A percentile compares a stretch with the other conserved stretches of the same genome.
Conservation (phyloP, 1,139 yeast species). For the Candida tetrigidarum region DNA sequence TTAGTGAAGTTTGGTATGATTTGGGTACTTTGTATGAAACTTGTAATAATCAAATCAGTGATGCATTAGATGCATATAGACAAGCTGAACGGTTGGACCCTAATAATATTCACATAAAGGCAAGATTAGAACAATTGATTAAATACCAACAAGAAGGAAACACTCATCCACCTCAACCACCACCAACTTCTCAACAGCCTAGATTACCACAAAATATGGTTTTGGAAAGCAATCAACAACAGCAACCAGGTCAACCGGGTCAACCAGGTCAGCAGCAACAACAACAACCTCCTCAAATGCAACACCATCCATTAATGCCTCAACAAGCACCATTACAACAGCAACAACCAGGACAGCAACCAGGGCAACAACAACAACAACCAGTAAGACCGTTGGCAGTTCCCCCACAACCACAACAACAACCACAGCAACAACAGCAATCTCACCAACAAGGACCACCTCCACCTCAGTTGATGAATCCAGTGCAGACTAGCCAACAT, state of each 20-base stretch:
- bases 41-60: constrained; percentile 92
- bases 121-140: constrained; percentile 83
- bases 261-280: constrained; percentile 28
- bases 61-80: constrained; percentile 95
- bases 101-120: constrained; percentile 90
- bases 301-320: constrained; percentile 14
- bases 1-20: constrained; percentile 98
- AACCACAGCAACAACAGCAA: constrained; percentile 11
- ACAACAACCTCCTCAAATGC: constrained; percentile 30
- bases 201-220: constrained; percentile 62
- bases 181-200: constrained; percentile 65
- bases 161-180: constrained; percentile 67
- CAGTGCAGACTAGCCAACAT: constrained; percentile 9
- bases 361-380: constrained; percentile 11
- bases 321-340: constrained; percentile 12
- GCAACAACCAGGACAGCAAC: constrained; percentile 7
- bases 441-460: constrained; percentile 11
- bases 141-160: constrained; percentile 79
- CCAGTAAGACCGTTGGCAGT: constrained; percentile 18
- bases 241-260: constrained; percentile 30
- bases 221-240: constrained; percentile 51
- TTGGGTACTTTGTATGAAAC: constrained; percentile 96
- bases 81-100: constrained; percentile 97
- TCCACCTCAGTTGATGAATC: constrained; percentile 8
- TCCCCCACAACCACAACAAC: constrained; percentile 16